Base-by-base conservation (phyloP, 2,329 filamentous ascomycete species). In the Calonectria honghensis region DNA sequence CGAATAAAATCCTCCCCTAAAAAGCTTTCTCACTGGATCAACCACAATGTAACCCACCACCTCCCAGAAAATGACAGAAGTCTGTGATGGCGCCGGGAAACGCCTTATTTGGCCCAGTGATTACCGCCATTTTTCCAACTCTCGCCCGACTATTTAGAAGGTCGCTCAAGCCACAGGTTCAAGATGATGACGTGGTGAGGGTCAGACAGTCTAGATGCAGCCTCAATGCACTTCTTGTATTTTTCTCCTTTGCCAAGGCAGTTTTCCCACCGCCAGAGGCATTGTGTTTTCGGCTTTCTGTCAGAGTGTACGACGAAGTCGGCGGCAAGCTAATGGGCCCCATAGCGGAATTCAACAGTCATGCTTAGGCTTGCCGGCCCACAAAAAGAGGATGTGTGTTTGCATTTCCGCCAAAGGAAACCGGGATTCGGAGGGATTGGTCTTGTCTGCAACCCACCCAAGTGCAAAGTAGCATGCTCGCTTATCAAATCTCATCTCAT, bases 401-500 rank as follows among this genome's bases (percentile, higher is more conserved):
- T 39, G 20, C 13, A 37, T 61, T 39, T 61, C 57, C 32, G 57
- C 35, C 57, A 61, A 18, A 37, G 35, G 41, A n/a, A 41, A 9
- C 35, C 57, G 57, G 57, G 35, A 37, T 63, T 63, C 35, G 57
- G 57, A 63, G 57, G 39, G 57, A 63, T 41, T 63, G 35, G 32
- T 41, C n/a, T 39, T 5, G 14, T 4, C 11, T 16, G 52, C 20
- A 20, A 11, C 35, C 31, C 32, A 24, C 18, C 3, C 41, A 45
- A 9, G 41, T 7, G 18, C 37, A 39, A 10, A 29, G 24, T 16
- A 29, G 24, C 32, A 27, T 32, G 64, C 31, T 67, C 64, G 64
- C 64, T 67, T 67, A 67, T 67, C 64, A 67, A 67, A 52, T 67
- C 64, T 67, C 64, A 52, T 67, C 64, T 67, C 64, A 67, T 67